Evolutionary conservation across 768 basidiomycete genomes (phyloP).

Genomic region (Mycena epipterygia): DNA sequence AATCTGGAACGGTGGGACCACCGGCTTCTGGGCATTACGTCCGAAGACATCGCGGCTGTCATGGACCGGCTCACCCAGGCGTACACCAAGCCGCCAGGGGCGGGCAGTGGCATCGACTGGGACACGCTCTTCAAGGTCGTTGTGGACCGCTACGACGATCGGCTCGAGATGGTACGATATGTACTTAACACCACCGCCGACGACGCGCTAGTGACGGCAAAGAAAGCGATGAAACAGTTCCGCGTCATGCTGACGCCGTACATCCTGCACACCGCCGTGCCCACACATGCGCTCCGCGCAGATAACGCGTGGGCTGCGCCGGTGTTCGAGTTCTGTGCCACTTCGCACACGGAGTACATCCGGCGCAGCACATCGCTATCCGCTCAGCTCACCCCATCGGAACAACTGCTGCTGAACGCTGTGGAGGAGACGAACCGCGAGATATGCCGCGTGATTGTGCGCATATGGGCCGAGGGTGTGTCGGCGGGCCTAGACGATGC

Average conservation of each 20-base stretch:
- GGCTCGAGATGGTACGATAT: slow-evolving; percentile 56
- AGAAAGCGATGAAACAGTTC: slow-evolving; percentile 45
- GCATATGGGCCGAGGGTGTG: slow-evolving; percentile 39
- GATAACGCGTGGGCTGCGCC: slow-evolving; percentile 52
- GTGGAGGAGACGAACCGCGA: slow-evolving; percentile 38
- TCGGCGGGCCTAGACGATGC: slow-evolving; percentile 33
- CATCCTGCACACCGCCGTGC: slow-evolving; percentile 39
- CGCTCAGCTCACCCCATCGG: slow-evolving; percentile 32
- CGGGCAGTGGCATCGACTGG: slow-evolving; percentile 59
- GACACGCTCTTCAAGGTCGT: slow-evolving; percentile 51
- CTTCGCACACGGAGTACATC: slow-evolving; percentile 47
- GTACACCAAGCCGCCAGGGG: slow-evolving; percentile 29
- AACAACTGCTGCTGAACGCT: slow-evolving; percentile 34
- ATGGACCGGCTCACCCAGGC: slow-evolving; percentile 43
- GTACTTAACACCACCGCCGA: slow-evolving; percentile 45
- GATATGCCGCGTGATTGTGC: slow-evolving; percentile 37
- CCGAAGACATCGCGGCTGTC: slow-evolving; percentile 42
- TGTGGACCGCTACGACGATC: slow-evolving; percentile 55
- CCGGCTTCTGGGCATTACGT: slow-evolving; percentile 49
- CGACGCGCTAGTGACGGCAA: slow-evolving; percentile 26
- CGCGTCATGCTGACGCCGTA: slow-evolving; percentile 50
- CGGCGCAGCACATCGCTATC: slow-evolving; percentile 28
- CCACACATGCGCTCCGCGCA: slow-evolving; percentile 8
- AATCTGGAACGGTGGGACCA: slow-evolving; percentile 52
- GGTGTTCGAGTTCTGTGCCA: slow-evolving; percentile 49